Conservation (phyloP, 192 early-diverging fungal genomes). For the Chytriomyces sp. region DNA sequence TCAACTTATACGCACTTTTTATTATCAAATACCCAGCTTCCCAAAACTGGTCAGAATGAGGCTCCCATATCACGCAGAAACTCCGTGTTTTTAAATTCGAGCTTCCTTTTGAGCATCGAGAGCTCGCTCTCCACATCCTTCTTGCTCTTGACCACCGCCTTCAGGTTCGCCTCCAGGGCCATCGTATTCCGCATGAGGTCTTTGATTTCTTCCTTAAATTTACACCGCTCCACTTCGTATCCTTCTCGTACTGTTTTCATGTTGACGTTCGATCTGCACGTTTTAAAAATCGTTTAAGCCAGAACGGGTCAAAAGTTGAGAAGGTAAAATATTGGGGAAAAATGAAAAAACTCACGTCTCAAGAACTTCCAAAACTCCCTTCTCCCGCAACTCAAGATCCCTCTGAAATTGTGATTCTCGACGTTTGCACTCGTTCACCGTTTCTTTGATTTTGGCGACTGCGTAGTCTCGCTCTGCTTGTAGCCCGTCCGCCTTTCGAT, state of each 20-base stretch:
- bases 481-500: conserved; percentile 6
- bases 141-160: not conserved
- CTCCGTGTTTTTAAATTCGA: conserved; percentile 5
- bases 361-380: conserved; percentile 9
- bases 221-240: conserved; percentile 15
- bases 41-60: too few relatives aligned
- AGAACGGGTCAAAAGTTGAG: too few relatives aligned
- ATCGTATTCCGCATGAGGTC: not conserved
- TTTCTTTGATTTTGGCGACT: conserved; percentile 24
- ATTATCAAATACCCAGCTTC: too few relatives aligned
- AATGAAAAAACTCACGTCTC: conserved; percentile 1
- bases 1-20: too few relatives aligned
- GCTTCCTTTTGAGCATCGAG: not conserved
- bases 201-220: conserved; percentile 29
- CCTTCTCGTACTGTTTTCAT: conserved; percentile 3
- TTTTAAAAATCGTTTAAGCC: not conserved
- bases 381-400: conserved; percentile 11
- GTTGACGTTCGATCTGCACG: not conserved
- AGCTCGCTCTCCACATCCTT: not conserved
- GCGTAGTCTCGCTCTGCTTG: conserved; percentile 19
- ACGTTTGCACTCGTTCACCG: not conserved
- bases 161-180: conserved; percentile 13
- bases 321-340: too few relatives aligned
- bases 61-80: not conserved
- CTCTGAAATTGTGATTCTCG: conserved; percentile 2